A percentile compares a stretch with the other conserved stretches of the same genome.
These are phyloP conservation scores for Flaveria trinervia DNA, from an alignment of 129 eudicot genomes.

Conservation along the genomic window DNA sequence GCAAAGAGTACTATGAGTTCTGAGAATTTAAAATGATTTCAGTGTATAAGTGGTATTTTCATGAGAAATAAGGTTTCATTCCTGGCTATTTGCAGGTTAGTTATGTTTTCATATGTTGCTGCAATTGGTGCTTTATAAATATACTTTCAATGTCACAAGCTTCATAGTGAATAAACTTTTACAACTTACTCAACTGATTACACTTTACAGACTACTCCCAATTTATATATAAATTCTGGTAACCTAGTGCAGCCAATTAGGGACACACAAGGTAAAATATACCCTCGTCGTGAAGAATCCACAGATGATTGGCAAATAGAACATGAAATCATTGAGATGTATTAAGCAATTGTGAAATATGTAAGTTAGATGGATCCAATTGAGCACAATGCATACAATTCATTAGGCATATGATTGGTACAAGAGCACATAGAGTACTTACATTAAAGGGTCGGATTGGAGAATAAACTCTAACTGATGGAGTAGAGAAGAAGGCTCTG, in stretches of 20 bases:
- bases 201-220: too few relatives aligned
- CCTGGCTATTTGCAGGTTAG: background rate
- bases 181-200: background rate
- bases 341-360: background rate
- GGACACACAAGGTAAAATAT: background rate
- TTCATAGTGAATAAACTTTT: background rate
- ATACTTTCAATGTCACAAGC: background rate
- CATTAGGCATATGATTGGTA: background rate
- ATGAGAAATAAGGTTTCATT: background rate
- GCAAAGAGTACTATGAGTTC: background rate
- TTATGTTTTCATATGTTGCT: background rate
- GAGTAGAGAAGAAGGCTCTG: conserved; percentile 38
- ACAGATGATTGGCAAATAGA: background rate
- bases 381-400: too few relatives aligned
- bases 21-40: background rate
- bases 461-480: conserved; percentile 46
- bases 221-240: background rate
- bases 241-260: background rate
- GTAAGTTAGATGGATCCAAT: background rate
- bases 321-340: background rate
- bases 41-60: background rate
- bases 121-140: too few relatives aligned
- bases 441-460: conserved; percentile 67
- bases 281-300: too few relatives aligned
- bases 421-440: conserved; percentile 22